phyloP scores from a whole-genome alignment of 306 rosid species.

The Mimosa pudica region DNA sequence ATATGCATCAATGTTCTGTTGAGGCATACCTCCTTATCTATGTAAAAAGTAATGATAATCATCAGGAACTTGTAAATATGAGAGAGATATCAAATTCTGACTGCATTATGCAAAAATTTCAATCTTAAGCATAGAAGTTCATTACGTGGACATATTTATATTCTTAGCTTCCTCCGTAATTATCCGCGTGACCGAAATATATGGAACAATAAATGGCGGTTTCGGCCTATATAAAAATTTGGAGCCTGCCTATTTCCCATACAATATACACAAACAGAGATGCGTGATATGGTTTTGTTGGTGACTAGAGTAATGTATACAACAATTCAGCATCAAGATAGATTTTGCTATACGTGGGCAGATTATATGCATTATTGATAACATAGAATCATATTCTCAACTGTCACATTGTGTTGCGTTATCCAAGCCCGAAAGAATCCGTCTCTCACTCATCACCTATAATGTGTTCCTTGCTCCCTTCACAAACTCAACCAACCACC shows the following conservation, averaged over 20 bases:
- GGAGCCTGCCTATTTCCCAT: no score
- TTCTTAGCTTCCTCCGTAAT: no score
- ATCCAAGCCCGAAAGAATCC: conserved; percentile 30
- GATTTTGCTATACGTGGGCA: conserved; percentile 1
- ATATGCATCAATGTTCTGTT: background rate
- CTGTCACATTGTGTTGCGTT: conserved; percentile 42
- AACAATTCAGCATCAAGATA: conserved; percentile 1
- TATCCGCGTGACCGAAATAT: no score
- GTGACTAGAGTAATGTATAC: background rate
- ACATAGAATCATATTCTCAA: conserved; percentile 51
- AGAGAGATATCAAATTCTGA: no score
- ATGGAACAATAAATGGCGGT: no score
- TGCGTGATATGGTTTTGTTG: background rate
- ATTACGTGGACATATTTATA: no score
- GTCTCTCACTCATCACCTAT: background rate
- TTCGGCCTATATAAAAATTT: no score
- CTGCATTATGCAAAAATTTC: no score
- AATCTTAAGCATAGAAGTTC: no score
- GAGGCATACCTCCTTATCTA: background rate
- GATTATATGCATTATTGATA: conserved; percentile 38
- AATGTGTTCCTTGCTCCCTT: conserved; percentile 42
- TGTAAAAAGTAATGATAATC: background rate
- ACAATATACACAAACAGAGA: background rate
- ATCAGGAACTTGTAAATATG: no score
- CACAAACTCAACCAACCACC: conserved; percentile 36